Evolutionary conservation across 2,329 filamentous ascomycete species (phyloP).

Genomic region (Zasmidium cellare): DNA sequence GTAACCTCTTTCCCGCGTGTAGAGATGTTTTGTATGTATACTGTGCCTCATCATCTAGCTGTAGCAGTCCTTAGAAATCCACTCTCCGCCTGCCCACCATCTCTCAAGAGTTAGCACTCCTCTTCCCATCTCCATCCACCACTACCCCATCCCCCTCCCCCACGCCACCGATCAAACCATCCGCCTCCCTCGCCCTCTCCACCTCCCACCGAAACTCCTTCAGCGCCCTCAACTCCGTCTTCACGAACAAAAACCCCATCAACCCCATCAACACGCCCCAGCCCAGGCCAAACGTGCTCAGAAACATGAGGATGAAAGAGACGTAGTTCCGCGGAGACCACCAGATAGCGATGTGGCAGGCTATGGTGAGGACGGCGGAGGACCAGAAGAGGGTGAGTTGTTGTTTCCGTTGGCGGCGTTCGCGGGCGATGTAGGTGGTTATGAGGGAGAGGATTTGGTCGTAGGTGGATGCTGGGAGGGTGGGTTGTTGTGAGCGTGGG

Average conservation of each 20-base stretch:
- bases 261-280: constrained; percentile 81
- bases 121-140: neutral
- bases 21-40: too few relatives aligned
- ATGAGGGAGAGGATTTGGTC: constrained; percentile 74
- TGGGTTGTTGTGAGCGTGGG: neutral
- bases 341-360: constrained; percentile 80
- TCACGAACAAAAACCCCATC: constrained; percentile 83
- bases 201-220: constrained; percentile 96
- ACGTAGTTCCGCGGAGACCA: constrained; percentile 77
- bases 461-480: constrained; percentile 45
- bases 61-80: too few relatives aligned
- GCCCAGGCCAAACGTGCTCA: constrained; percentile 74
- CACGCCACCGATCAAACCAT: neutral
- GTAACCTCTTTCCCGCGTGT: too few relatives aligned
- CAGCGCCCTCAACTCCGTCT: constrained; percentile 76
- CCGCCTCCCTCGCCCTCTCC: constrained; percentile 33
- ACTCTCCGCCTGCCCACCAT: too few relatives aligned
- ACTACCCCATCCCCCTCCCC: neutral
- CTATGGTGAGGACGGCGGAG: constrained; percentile 67
- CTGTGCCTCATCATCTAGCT: too few relatives aligned
- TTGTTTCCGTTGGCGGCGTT: constrained; percentile 69
- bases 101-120: too few relatives aligned
- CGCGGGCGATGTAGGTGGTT: constrained; percentile 66
- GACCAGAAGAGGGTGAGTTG: constrained; percentile 72
- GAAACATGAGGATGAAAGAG: constrained; percentile 74